A percentile compares a stretch with the other conserved stretches of the same genome.
These are phyloP conservation scores for Bisporella sp. DNA, from an alignment of 2,329 filamentous ascomycete genomes.

Conservation along the genomic window DNA sequence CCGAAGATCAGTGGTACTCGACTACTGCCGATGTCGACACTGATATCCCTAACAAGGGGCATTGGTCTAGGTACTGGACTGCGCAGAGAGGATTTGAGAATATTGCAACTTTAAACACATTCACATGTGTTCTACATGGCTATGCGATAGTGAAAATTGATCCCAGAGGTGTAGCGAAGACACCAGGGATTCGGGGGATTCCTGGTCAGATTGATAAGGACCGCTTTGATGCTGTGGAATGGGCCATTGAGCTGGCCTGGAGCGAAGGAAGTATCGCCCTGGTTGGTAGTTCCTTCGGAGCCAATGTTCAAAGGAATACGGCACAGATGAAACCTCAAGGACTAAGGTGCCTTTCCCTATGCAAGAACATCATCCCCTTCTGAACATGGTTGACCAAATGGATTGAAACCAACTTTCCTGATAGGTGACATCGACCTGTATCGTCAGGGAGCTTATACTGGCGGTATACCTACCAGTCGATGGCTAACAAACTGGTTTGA, in stretches of 20 bases:
- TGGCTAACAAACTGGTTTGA: conserved; percentile 2
- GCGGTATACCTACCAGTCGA: conserved; percentile 1
- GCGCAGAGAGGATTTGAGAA: conserved; percentile 7
- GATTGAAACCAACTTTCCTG: background rate
- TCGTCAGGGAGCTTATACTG: conserved; percentile 2
- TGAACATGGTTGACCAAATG: background rate
- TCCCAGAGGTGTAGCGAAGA: conserved; percentile 6
- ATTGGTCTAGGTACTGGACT: conserved; percentile 1
- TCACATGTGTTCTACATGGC: conserved; percentile 5
- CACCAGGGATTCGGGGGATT: conserved; percentile 3
- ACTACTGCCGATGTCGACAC: conserved; percentile 1
- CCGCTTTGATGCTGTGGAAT: conserved; percentile 23
- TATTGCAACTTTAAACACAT: conserved; percentile 10
- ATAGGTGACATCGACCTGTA: conserved; percentile 6
- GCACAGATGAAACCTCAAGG: conserved; percentile 10
- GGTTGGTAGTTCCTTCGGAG: conserved; percentile 26
- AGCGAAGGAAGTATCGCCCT: conserved; percentile 28
- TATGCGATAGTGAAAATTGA: conserved; percentile 9
- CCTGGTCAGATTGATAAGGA: conserved; percentile 21
- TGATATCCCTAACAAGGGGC: background rate
- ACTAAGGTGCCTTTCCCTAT: conserved; percentile 5
- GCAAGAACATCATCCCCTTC: background rate
- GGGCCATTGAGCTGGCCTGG: conserved; percentile 24
- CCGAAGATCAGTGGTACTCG: conserved; percentile 9
- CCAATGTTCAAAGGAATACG: conserved; percentile 15